Percentiles rank a stretch among this genome's conserved stretches.
phyloP scores from a whole-genome alignment of 371 early-diverging fungal species.

The Umbelopsis sp. region DNA sequence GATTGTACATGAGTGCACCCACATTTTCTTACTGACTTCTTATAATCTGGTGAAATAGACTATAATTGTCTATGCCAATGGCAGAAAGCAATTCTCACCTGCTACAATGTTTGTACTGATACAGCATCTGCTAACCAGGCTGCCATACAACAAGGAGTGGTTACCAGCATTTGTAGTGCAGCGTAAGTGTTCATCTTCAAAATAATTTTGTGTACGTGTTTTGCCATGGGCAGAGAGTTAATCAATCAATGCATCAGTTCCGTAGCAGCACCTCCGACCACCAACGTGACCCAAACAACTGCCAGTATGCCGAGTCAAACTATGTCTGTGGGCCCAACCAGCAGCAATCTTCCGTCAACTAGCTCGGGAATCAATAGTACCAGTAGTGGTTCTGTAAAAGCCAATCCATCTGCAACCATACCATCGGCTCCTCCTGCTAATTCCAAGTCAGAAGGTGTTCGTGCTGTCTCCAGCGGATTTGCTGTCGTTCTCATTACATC shows the following conservation, averaged over 20 bases:
- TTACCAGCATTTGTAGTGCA: not conserved
- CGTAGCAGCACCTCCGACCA: not conserved
- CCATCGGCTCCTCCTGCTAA: not conserved
- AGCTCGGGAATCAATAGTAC: not conserved
- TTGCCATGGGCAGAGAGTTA: not conserved
- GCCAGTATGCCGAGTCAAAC: not conserved
- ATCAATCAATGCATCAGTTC: not conserved
- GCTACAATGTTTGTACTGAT: constrained; percentile 5
- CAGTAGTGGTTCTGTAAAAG: not conserved
- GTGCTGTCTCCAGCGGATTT: not conserved
- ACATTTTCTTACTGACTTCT: not conserved
- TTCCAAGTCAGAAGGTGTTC: not conserved
- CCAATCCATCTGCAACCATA: not conserved
- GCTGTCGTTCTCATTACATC: not conserved
- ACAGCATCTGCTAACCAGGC: constrained; percentile 8
- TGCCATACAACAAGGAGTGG: constrained; percentile 12
- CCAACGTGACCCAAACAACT: not conserved
- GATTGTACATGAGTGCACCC: not conserved
- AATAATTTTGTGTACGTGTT: not conserved
- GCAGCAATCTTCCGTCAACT: not conserved
- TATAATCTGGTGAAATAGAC: not conserved
- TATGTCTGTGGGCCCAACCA: not conserved
- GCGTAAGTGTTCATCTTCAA: not conserved
- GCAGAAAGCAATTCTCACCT: constrained; percentile 8
- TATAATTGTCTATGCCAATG: constrained; percentile 3